A percentile compares a stretch with the other conserved stretches of the same genome.
These are phyloP conservation scores for Colletotrichum sp. DNA, from an alignment of 2,329 filamentous ascomycete species.

Conservation along the genomic window DNA sequence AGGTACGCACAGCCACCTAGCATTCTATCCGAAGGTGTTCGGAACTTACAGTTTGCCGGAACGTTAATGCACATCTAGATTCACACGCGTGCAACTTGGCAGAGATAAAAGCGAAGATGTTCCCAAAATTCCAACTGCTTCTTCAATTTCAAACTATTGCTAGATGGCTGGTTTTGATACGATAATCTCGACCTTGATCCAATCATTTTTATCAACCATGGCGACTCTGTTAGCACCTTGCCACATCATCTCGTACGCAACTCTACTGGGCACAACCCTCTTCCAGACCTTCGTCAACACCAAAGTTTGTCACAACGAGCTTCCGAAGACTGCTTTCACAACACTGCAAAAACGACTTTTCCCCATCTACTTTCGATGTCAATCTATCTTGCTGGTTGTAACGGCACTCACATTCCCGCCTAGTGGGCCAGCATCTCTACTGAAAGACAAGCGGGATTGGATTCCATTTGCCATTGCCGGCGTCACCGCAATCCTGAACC, in stretches of 20 bases:
- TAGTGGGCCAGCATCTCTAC: constrained; percentile 31
- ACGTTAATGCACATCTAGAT: not conserved
- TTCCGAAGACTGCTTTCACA: constrained; percentile 39
- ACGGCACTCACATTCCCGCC: constrained; percentile 38
- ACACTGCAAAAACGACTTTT: constrained; percentile 45
- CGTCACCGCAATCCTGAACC: constrained; percentile 34
- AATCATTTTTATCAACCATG: not conserved
- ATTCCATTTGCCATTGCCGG: constrained; percentile 37
- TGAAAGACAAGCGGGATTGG: constrained; percentile 33
- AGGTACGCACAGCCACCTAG: not conserved
- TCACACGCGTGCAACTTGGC: not conserved
- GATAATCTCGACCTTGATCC: not conserved
- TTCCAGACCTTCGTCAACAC: constrained; percentile 44
- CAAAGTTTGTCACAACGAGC: constrained; percentile 35
- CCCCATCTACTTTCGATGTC: constrained; percentile 43
- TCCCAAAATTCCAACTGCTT: not conserved
- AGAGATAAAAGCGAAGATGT: not conserved
- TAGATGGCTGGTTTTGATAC: not conserved
- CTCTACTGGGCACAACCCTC: constrained; percentile 42
- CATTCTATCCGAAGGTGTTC: not conserved
- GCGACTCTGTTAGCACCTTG: constrained; percentile 31
- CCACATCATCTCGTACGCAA: constrained; percentile 43
- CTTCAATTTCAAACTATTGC: not conserved
- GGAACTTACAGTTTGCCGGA: not conserved
- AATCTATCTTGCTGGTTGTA: constrained; percentile 37